phyloP scores from a whole-genome alignment of 257 asterid genomes.

The Coffea canephora region DNA sequence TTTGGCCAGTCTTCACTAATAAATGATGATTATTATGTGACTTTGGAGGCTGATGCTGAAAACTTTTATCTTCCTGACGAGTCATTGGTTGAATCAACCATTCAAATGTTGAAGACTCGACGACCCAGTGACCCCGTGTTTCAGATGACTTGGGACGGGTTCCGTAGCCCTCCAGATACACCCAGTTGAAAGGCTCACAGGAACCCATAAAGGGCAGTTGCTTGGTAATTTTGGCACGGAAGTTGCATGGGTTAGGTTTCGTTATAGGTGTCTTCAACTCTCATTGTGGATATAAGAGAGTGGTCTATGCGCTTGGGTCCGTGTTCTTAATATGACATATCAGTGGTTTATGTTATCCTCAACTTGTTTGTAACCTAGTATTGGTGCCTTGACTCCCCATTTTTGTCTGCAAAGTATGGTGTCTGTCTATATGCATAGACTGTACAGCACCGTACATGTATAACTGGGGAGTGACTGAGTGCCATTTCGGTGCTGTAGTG shows the following conservation, averaged over 20 bases:
- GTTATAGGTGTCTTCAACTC: neutral
- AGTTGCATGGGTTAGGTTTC: neutral
- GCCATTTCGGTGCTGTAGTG: neutral
- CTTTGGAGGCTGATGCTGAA: slow-evolving; percentile 27
- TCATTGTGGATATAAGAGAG: too few relatives aligned
- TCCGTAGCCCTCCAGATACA: slow-evolving; percentile 10
- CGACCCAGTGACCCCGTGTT: slow-evolving; percentile 40
- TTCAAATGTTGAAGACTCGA: slow-evolving; percentile 42
- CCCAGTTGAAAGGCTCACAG: neutral
- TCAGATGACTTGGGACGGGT: slow-evolving; percentile 45
- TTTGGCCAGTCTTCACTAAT: slow-evolving; percentile 28
- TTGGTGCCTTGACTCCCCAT: neutral
- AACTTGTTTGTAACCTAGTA: neutral
- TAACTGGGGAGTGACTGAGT: neutral
- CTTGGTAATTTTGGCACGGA: neutral
- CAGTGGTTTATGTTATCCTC: neutral
- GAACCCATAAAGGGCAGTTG: neutral
- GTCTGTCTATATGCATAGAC: neutral
- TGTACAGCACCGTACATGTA: neutral
- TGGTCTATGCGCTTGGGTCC: neutral
- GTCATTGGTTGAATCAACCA: slow-evolving; percentile 32
- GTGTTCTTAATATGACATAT: neutral
- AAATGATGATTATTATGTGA: slow-evolving; percentile 45
- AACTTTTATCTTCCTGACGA: slow-evolving; percentile 30
- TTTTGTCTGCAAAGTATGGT: neutral